Evolutionary conservation across 192 early-diverging fungal genomes (phyloP).

Genomic region (Pecoramyces ruminantium): DNA sequence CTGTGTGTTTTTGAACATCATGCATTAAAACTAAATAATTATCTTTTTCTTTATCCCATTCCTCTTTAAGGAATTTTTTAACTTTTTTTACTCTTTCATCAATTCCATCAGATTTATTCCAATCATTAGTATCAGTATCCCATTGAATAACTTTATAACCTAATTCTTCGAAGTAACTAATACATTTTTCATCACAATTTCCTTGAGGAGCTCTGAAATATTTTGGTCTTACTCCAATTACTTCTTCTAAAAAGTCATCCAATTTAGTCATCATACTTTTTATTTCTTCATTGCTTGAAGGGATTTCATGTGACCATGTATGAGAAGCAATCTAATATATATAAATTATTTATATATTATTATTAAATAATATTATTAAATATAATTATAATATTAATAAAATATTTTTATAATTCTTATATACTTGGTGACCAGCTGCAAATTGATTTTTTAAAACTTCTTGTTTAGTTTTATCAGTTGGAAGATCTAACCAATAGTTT

Average conservation of each 20-base stretch:
- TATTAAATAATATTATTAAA: no score
- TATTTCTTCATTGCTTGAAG: not conserved
- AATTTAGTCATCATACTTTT: not conserved
- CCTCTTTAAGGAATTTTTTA: not conserved
- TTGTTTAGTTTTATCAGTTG: not conserved
- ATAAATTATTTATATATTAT: no score
- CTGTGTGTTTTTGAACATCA: not conserved
- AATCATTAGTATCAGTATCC: not conserved
- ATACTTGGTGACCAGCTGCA: not conserved
- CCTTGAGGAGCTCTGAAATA: not conserved
- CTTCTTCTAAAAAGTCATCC: not conserved
- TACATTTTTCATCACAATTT: not conserved
- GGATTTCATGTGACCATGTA: not conserved
- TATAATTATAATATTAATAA: no score
- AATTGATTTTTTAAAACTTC: not conserved
- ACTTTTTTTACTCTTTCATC: not conserved
- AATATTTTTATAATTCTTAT: not conserved
- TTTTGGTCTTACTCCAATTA: not conserved
- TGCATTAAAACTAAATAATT: not conserved
- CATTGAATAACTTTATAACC: not conserved
- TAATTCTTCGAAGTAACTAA: not conserved
- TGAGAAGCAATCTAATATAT: not conserved
- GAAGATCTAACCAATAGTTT: not conserved
- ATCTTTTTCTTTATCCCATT: not conserved
- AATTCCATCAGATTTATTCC: not conserved